Conservation (phyloP, 2,329 filamentous ascomycete species). For the Mariannaea sp. region DNA sequence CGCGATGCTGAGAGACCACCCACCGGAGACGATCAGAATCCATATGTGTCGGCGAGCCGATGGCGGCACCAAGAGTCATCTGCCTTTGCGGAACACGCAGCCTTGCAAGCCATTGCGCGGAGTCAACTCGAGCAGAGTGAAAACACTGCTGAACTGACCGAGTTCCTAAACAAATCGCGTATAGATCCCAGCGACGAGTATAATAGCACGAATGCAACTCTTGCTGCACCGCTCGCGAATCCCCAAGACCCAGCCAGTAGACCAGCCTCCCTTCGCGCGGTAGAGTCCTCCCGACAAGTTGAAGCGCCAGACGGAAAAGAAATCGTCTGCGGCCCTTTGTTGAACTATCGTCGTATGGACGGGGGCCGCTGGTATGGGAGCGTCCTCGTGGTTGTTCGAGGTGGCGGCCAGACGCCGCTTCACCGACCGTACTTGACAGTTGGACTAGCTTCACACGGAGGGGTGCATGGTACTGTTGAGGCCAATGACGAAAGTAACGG, state of each 20-base stretch:
- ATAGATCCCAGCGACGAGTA: conserved; percentile 48
- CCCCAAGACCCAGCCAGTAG: conserved; percentile 7
- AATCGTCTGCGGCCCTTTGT: conserved; percentile 71
- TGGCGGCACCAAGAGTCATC: conserved; percentile 70
- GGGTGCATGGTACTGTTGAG: conserved; percentile 27
- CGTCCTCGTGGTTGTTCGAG: conserved; percentile 79
- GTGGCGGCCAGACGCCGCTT: conserved; percentile 65
- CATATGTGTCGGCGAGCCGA: conserved; percentile 59
- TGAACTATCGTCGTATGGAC: conserved; percentile 80
- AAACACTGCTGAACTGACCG: conserved; percentile 55
- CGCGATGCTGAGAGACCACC: conserved; percentile 27
- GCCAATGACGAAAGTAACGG: conserved; percentile 38
- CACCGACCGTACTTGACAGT: conserved; percentile 63
- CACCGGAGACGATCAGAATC: conserved; percentile 50
- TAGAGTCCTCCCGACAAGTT: conserved; percentile 10
- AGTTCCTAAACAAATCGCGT: conserved; percentile 61
- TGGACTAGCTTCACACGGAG: conserved; percentile 47
- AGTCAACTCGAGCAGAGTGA: conserved; percentile 44
- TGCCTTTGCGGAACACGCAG: conserved; percentile 57
- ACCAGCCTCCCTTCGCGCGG: conserved; percentile 29
- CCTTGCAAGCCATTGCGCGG: conserved; percentile 34
- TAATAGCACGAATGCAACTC: conserved; percentile 40
- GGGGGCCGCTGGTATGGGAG: conserved; percentile 80
- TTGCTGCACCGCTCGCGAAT: conserved; percentile 43
- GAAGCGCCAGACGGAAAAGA: conserved; percentile 55